Base-by-base conservation (phyloP, 805 yeast species). In the Yamadazyma paraphyllophila region DNA sequence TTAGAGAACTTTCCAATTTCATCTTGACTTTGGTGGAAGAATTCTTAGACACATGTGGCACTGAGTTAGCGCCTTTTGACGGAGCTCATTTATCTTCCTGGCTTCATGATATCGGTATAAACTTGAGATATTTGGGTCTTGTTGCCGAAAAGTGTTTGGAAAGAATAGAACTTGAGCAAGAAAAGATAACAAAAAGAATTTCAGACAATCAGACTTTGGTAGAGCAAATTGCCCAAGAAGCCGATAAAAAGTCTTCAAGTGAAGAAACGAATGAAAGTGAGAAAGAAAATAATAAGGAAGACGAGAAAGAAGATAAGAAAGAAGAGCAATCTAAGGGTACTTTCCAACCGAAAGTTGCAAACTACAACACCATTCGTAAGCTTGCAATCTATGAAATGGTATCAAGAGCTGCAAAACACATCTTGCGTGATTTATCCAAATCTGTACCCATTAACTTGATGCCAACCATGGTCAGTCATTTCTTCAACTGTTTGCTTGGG, bases 61-160 rank as follows among this genome's bases (percentile, higher is more conserved):
- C 71, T 7, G 78, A 80, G 34, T 67, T 76, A 41, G 78, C 83
- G 32, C 97, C 98, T 36, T 71, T 86, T 46, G 96, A 90, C 60
- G 97, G 98, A 53, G 60, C 66, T 3, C 94, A 90, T 57, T 76
- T 94, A 55, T 69, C 87, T 14, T 69, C 74, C 35, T 61, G 75
- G 43, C 65, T 92, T 66, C 99, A 94, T 65, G 78, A 78, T 51
- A 71, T 74, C 45, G 99, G 99, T 73, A 82, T 92, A 62, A 91
- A 89, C 63, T 61, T 91, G 66, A 85, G 98, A 70, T 92, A 92
- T 60, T 74, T 92, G 57, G 97, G 97, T 48, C 63, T 58, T 13
- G 60, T 88, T 52, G 82, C 82, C 16, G 58, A 61, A 29, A 57
- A 62, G 42, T 61, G 65, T 43, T 30, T 39, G 13, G 39, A 15